Evolutionary conservation across 169 alveolate genomes (phyloP), one percentile per base, ranked within the genome.

Genomic region (Plasmodium yoelii): DNA sequence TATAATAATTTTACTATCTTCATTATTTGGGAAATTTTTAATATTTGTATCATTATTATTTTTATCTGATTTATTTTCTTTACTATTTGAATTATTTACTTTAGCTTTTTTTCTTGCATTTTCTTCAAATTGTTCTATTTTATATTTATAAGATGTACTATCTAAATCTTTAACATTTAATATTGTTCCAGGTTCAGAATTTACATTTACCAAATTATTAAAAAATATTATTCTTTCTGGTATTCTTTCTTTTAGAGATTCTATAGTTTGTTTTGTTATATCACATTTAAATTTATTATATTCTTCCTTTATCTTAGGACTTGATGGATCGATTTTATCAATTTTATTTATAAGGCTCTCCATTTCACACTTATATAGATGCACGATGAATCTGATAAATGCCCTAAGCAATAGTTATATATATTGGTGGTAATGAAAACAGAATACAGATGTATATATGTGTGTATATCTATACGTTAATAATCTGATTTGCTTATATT

Each of bases 201-300:
- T 86, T 26, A 92, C 88, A 57, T 94, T 96, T 89, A 95, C 93
- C 47, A 87, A 82, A 24, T 77, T 86, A 92, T 94, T 95, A 67
- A 96, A 94, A 71, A 94, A 93, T 22, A 96, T 90, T n/a, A 96
- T 96, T 70, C 96, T 95, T 28, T 73, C 64, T 1, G 98, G 98
- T 53, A 96, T 96, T 53, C 98, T 91, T 51, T 96, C 98, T 55
- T 96, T 93, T 26, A 96, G 47, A 6, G 96, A 94, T 42, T 84
- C 89, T 6, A 95, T 74, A 7, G 97, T 98, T 61, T 93, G 96
- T 49, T 91, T 92, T 1, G 98, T 95, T 26, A 96, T 89, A 49
- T 96, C 97, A 49, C 87, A 90, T 72, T 94, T 94, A 88, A 96
- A 96, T 28, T 94, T 77, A 51, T 77, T 88, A 59, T 96, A 95